These are phyloP conservation scores for Starmerella bombicola DNA, from an alignment of 805 yeast species.

Conservation along the genomic window DNA sequence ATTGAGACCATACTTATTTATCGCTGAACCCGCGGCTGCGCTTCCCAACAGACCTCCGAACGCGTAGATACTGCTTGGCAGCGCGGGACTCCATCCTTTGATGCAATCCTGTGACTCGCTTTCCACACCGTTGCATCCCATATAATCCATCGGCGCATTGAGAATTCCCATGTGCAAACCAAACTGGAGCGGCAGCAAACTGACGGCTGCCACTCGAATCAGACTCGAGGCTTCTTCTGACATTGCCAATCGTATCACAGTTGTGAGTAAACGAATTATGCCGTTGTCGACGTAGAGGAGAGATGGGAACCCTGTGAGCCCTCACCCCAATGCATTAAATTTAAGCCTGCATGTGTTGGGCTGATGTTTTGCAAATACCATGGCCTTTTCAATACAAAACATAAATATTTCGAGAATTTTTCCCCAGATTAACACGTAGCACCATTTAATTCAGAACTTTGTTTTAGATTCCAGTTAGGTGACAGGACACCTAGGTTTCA, in stretches of 20 bases:
- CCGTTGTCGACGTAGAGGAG: too few species aligned
- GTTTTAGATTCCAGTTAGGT: too few species aligned
- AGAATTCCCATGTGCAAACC: conserved; percentile 93
- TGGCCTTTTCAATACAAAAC: too few species aligned
- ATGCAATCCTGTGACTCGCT: conserved; percentile 37
- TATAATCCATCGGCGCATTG: conserved; percentile 70
- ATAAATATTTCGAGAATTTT: too few species aligned
- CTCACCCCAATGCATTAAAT: too few species aligned
- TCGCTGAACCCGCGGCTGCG: conserved; percentile 48
- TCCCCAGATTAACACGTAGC: too few species aligned
- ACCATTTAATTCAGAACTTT: too few species aligned
- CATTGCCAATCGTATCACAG: neutral
- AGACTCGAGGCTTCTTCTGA: neutral
- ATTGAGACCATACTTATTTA: conserved; percentile 56
- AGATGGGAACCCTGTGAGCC: too few species aligned
- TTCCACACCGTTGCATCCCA: conserved; percentile 40
- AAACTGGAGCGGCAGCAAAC: conserved; percentile 43
- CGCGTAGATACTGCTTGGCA: conserved; percentile 65
- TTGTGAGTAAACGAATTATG: too few species aligned
- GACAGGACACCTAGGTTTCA: too few species aligned
- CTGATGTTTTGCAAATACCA: too few species aligned
- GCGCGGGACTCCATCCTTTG: conserved; percentile 48
- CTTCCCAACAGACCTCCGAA: conserved; percentile 79
- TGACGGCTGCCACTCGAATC: neutral
- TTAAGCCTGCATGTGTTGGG: too few species aligned